phyloP scores from a whole-genome alignment of 805 yeast genomes.

The Priceomyces carsonii region DNA sequence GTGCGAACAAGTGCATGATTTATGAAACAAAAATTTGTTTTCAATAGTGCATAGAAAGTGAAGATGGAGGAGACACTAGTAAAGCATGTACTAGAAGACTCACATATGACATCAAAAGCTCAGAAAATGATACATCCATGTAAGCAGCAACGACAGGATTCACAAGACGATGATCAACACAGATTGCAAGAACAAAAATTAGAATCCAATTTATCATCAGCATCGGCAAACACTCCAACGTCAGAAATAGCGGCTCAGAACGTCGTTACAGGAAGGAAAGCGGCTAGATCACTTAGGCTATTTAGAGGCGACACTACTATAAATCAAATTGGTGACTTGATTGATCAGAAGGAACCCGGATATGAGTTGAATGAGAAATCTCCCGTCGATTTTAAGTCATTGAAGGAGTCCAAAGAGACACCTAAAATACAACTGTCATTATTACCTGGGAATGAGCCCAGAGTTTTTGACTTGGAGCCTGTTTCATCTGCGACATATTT shows the following conservation, averaged over 20 bases:
- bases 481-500: slow-evolving; percentile 70
- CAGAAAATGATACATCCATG: not conserved
- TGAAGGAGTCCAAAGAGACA: slow-evolving; percentile 3
- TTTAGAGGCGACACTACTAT: slow-evolving; percentile 37
- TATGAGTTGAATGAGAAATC: slow-evolving; percentile 14
- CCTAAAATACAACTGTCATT: slow-evolving; percentile 9
- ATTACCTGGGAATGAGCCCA: slow-evolving; percentile 8
- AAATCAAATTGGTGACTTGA: slow-evolving; percentile 9
- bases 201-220: not conserved
- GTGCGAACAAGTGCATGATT: slow-evolving; percentile 1
- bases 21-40: slow-evolving; percentile 1
- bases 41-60: too few species aligned
- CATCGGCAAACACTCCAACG: not conserved
- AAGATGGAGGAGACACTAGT: not conserved
- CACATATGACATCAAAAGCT: not conserved
- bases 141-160: not conserved
- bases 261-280: slow-evolving; percentile 52
- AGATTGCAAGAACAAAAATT: not conserved
- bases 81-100: not conserved
- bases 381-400: slow-evolving; percentile 1
- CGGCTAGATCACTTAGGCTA: slow-evolving; percentile 56
- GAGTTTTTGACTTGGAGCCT: slow-evolving; percentile 46
- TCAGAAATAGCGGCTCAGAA: slow-evolving; percentile 6
- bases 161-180: not conserved
- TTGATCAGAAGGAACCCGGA: slow-evolving; percentile 4